Evolutionary conservation across 257 asterid genomes (phyloP).

Genomic region (Plantago ovata): DNA sequence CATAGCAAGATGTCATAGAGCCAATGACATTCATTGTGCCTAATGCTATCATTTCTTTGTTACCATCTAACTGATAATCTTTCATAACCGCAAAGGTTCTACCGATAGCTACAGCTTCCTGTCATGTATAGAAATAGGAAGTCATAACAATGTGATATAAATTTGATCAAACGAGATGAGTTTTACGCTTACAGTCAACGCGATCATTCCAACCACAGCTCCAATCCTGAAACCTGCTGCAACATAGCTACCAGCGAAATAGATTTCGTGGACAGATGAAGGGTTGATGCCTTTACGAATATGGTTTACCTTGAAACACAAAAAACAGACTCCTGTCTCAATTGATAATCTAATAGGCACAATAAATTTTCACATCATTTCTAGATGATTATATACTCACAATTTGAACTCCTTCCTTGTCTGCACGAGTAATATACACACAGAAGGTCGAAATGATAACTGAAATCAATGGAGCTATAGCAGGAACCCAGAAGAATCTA

Average conservation of each 20-base stretch:
- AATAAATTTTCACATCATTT: slow-evolving; percentile 25
- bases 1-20: slow-evolving; percentile 70
- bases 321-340: background rate
- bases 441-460: slow-evolving; percentile 68
- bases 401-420: slow-evolving; percentile 42
- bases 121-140: background rate
- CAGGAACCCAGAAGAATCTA: slow-evolving; percentile 68
- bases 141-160: background rate
- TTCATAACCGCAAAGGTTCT: slow-evolving; percentile 72
- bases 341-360: background rate
- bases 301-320: slow-evolving; percentile 64
- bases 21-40: slow-evolving; percentile 75
- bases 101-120: slow-evolving; percentile 90
- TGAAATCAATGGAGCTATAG: slow-evolving; percentile 75
- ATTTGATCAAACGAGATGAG: background rate
- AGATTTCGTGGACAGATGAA: slow-evolving; percentile 72
- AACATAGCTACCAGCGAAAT: slow-evolving; percentile 52
- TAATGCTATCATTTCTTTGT: slow-evolving; percentile 86
- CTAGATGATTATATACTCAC: background rate
- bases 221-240: slow-evolving; percentile 77
- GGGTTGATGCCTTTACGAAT: slow-evolving; percentile 87
- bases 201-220: slow-evolving; percentile 70
- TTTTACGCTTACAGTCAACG: slow-evolving; percentile 65
- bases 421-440: slow-evolving; percentile 54
- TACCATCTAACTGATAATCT: slow-evolving; percentile 79